Percentiles rank a stretch among this genome's conserved stretches.
Conservation (phyloP, 768 basidiomycete species). For the Suillus tomentosus region DNA sequence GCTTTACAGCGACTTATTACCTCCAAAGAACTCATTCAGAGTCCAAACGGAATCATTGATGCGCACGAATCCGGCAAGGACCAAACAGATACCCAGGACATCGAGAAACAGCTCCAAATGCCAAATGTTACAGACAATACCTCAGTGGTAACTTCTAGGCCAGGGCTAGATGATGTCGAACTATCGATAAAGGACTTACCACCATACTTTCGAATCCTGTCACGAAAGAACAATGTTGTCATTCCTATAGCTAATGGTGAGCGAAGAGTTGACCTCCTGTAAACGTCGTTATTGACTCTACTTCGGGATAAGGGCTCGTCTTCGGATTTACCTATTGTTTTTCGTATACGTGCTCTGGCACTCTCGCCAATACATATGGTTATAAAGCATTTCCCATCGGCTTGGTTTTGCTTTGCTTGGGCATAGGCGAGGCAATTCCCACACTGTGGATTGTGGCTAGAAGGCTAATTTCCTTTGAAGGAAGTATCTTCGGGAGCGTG, state of each 20-base stretch:
- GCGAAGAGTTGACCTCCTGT: too few relatives aligned
- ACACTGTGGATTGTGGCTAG: background rate
- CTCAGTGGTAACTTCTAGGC: slow-evolving; percentile 16
- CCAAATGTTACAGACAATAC: slow-evolving; percentile 21
- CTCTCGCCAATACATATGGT: slow-evolving; percentile 60
- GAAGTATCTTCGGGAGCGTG: slow-evolving; percentile 53
- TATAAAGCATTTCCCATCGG: slow-evolving; percentile 75
- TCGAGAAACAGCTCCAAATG: too few relatives aligned
- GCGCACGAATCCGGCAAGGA: slow-evolving; percentile 14
- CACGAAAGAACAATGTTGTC: slow-evolving; percentile 64
- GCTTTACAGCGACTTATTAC: slow-evolving; percentile 38
- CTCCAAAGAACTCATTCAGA: slow-evolving; percentile 22
- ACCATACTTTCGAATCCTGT: slow-evolving; percentile 59
- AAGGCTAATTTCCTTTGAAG: slow-evolving; percentile 22
- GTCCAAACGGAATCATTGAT: slow-evolving; percentile 24
- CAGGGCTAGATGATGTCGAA: slow-evolving; percentile 39
- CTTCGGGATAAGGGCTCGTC: slow-evolving; percentile 49
- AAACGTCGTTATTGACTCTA: too few relatives aligned
- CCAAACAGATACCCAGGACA: slow-evolving; percentile 17
- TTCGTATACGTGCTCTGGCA: slow-evolving; percentile 73
- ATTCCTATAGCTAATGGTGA: slow-evolving; percentile 40
- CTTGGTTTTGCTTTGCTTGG: slow-evolving; percentile 73
- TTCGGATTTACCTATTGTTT: slow-evolving; percentile 74
- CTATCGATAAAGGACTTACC: slow-evolving; percentile 64
- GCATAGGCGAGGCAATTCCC: slow-evolving; percentile 50